Evolutionary conservation across 768 basidiomycete genomes (phyloP), one percentile per base, ranked within the genome.

Genomic region (Exsudoporus frostii): DNA sequence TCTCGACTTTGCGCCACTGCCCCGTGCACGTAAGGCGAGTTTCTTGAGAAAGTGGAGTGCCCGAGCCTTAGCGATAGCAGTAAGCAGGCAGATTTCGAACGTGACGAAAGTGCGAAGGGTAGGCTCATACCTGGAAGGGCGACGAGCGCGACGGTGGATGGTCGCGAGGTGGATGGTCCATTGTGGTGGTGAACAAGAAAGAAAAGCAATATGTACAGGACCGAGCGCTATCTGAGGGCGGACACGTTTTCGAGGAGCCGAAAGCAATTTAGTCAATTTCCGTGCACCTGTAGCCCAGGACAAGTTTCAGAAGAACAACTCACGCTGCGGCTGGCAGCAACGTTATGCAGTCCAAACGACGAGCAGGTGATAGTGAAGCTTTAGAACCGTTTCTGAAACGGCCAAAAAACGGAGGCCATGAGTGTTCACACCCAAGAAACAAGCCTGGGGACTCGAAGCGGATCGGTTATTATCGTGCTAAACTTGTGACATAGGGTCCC

Each of bases 41-140:
- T 59, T 76, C 71, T 59, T 79, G 67, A 60, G 70, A 49, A 65
- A 80, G 58, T 65, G 71, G 65, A 69, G 65, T 67, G 51, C 73
- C 47, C 73, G 74, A 53, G 56, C 56, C 66, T 66, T 50, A 20
- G 13, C 51, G 45, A 49, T 17, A 25, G 48, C 10, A 29, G 41
- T 47, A 20, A 44, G 49, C 25, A 22, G 59, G 40, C 45, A 15
- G 4, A 43, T 64, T 64, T 47, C 4, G 50, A 71, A 59, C 41
- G 19, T 2, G 51, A 50, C 52, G 48, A 40, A 13, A 1, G 34
- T n/a, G 9, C 36, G 19, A 41, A 30, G 24, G 32, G 34, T 14
- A 34, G 27, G 22, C 2, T 34, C 68, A 51, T 64, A 73, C 69
- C 66, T 70, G 65, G 45, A 69, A 59, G 13, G 57, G 45, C 34